A percentile compares a stretch with the other conserved stretches of the same genome.
These are phyloP conservation scores for Homolaphlyctis polyrhiza DNA, from an alignment of 371 early-diverging fungal species.

Conservation along the genomic window DNA sequence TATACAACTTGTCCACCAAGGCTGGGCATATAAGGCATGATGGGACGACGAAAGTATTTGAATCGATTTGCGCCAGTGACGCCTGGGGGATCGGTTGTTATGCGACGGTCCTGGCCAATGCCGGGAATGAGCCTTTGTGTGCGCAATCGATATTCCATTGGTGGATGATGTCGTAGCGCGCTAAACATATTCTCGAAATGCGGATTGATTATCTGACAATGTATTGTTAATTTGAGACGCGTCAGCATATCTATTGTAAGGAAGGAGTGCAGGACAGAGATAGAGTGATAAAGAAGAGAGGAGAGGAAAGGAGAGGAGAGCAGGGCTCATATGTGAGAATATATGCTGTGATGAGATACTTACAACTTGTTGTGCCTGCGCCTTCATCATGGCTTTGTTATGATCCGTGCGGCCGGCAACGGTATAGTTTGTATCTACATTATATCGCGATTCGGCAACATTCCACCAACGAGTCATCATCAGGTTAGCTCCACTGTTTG, in stretches of 20 bases:
- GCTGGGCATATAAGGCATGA: slow-evolving; percentile 45
- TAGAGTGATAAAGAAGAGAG: too few relatives aligned
- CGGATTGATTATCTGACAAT: slow-evolving; percentile 38
- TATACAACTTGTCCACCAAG: slow-evolving; percentile 43
- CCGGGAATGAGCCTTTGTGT: slow-evolving; percentile 24
- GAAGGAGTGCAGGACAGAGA: background rate
- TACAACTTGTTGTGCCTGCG: slow-evolving; percentile 44
- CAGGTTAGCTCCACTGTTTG: background rate
- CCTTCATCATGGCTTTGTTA: slow-evolving; percentile 26
- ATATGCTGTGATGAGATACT: background rate
- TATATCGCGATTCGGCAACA: background rate
- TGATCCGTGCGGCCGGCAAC: slow-evolving; percentile 46
- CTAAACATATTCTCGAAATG: slow-evolving; percentile 51
- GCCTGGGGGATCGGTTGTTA: slow-evolving; percentile 15
- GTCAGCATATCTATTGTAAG: background rate
- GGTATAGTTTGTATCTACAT: slow-evolving; percentile 38
- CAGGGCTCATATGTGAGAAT: background rate
- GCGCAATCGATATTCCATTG: slow-evolving; percentile 26
- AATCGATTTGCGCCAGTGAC: slow-evolving; percentile 42
- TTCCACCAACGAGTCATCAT: background rate
- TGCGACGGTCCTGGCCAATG: slow-evolving; percentile 37
- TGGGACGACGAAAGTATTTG: slow-evolving; percentile 49
- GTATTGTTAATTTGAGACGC: background rate
- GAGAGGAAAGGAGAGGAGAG: background rate
- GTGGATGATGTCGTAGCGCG: slow-evolving; percentile 38